Conservation (phyloP, 257 asterid genomes). For the Anisodus acutangulus region DNA sequence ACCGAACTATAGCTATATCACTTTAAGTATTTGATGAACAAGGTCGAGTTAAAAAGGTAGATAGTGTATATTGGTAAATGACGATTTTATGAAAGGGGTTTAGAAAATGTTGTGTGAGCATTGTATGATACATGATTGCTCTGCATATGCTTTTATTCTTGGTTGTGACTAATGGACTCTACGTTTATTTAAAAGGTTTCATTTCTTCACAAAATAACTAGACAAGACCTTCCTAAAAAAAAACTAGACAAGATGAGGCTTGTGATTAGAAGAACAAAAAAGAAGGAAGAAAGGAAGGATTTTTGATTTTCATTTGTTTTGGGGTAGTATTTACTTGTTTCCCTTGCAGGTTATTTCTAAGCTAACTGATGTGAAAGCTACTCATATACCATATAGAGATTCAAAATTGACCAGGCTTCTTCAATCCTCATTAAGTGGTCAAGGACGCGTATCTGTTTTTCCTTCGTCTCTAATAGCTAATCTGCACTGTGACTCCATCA, state of each 20-base stretch:
- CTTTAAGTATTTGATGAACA: slow-evolving; percentile 7
- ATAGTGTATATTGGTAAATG: neutral
- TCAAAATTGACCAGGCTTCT: slow-evolving; percentile 98
- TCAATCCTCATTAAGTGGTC: slow-evolving; percentile 96
- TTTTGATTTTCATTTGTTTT: slow-evolving; percentile 20
- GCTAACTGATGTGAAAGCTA: slow-evolving; percentile 86
- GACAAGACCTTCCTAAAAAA: no score
- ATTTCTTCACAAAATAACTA: slow-evolving; percentile 10
- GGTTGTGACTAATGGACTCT: neutral
- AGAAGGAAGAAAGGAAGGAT: slow-evolving; percentile 8
- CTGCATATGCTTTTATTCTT: slow-evolving; percentile 13
- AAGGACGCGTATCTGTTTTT: slow-evolving; percentile 88
- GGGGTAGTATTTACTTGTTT: slow-evolving; percentile 36
- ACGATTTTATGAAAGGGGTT: neutral
- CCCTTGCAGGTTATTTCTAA: slow-evolving; percentile 86
- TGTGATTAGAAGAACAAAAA: slow-evolving; percentile 13
- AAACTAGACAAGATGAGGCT: neutral
- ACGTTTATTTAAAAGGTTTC: neutral
- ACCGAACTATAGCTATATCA: neutral
- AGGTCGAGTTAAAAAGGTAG: slow-evolving; percentile 1
- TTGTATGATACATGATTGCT: neutral
- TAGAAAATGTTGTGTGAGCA: slow-evolving; percentile 21
- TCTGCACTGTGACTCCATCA: slow-evolving; percentile 94
- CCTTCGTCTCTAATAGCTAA: slow-evolving; percentile 61
- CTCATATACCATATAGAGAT: slow-evolving; percentile 92